A percentile compares a stretch with the other conserved stretches of the same genome.
Evolutionary conservation across 1,284 basidiomycete genomes (phyloP).

Genomic region (Grifola frondosa): DNA sequence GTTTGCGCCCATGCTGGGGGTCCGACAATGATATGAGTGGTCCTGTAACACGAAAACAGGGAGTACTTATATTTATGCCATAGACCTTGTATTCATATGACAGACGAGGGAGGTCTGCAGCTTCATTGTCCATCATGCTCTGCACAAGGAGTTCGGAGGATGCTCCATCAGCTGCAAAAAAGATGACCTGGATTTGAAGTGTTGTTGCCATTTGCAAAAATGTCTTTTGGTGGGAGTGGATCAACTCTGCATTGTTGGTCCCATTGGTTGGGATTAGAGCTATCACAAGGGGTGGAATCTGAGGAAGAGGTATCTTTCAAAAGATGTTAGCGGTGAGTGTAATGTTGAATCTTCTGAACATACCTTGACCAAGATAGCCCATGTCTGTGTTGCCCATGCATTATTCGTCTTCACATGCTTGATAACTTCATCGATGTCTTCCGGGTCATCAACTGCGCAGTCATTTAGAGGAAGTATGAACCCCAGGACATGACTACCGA

Average conservation of each 20-base stretch:
- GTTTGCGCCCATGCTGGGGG: conserved; percentile 24
- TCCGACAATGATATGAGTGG: conserved; percentile 24
- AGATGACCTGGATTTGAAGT: conserved; percentile 17
- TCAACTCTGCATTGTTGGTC: conserved; percentile 17
- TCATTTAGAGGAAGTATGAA: conserved; percentile 18
- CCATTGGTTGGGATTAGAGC: conserved; percentile 23
- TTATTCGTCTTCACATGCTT: too few relatives aligned
- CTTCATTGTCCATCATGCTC: conserved; percentile 19
- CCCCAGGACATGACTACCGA: conserved; percentile 28
- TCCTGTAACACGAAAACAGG: too few relatives aligned
- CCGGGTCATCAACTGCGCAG: conserved; percentile 19
- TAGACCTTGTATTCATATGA: too few relatives aligned
- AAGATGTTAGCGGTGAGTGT: too few relatives aligned
- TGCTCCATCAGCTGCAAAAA: conserved; percentile 26
- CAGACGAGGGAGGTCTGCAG: conserved; percentile 10
- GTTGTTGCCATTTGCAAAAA: conserved; percentile 22
- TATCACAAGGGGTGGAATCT: conserved; percentile 20
- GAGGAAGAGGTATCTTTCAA: conserved; percentile 14
- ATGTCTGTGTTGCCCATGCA: too few relatives aligned
- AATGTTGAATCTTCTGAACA: too few relatives aligned
- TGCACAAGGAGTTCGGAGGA: conserved; percentile 25
- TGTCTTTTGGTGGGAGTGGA: conserved; percentile 15
- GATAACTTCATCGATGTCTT: too few relatives aligned
- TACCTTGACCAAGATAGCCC: too few relatives aligned
- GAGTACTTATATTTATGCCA: too few relatives aligned